Evolutionary conservation across 106 monocot genomes (phyloP).

Genomic region (Alisma plantagoaquatica): DNA sequence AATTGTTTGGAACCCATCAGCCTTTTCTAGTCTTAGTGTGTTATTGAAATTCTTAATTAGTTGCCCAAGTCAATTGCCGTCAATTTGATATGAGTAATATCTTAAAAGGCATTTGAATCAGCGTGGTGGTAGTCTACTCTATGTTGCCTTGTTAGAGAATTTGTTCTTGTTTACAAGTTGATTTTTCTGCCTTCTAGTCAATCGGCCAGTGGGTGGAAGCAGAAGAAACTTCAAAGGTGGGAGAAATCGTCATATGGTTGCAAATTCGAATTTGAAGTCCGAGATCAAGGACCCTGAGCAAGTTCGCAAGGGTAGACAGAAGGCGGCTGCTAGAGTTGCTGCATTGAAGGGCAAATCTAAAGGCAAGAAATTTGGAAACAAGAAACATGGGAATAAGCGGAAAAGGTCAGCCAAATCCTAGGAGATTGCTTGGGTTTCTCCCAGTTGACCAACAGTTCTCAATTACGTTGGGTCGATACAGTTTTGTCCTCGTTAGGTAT

Average conservation of each 20-base stretch:
- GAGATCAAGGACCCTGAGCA: conserved; percentile 77
- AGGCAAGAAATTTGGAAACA: conserved; percentile 26
- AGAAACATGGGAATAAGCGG: conserved; percentile 10
- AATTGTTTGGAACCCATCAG: too few relatives aligned
- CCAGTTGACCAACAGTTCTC: too few relatives aligned
- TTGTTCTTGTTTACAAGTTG: background rate
- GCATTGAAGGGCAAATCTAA: conserved; percentile 38
- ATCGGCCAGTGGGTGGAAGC: background rate
- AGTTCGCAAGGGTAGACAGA: conserved; percentile 76
- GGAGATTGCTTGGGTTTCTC: too few relatives aligned
- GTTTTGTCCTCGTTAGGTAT: too few relatives aligned
- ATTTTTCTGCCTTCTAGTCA: background rate
- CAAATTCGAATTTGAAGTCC: conserved; percentile 58
- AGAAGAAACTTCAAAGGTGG: conserved; percentile 26
- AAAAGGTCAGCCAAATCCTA: background rate
- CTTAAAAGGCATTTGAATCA: too few relatives aligned
- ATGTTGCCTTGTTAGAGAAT: too few relatives aligned
- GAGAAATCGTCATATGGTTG: conserved; percentile 18
- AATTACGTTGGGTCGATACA: too few relatives aligned
- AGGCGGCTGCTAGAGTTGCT: conserved; percentile 40
- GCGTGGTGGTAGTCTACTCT: too few relatives aligned
- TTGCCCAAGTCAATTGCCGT: too few relatives aligned
- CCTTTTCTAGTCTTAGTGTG: too few relatives aligned
- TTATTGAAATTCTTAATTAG: too few relatives aligned
- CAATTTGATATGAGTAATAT: too few relatives aligned